Percentiles rank a stretch among this genome's conserved stretches.
These are phyloP conservation scores for Suhomyces canberraensis DNA, from an alignment of 805 yeast genomes.

Conservation along the genomic window DNA sequence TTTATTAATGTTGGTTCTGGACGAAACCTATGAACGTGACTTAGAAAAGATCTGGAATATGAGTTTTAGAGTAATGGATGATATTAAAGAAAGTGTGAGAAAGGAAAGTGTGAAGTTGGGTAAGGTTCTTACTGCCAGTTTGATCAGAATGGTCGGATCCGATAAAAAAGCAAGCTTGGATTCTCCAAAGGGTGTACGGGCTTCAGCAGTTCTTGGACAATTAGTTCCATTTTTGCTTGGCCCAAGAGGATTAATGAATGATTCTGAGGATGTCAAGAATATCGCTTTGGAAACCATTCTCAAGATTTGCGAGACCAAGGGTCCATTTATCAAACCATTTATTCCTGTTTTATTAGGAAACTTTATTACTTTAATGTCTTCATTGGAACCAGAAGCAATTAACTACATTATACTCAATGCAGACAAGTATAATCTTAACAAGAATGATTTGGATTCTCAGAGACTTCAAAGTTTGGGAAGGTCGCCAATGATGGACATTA, in stretches of 20 bases:
- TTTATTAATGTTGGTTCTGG: constrained; percentile 58
- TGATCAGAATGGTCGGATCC: constrained; percentile 53
- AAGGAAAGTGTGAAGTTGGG: constrained; percentile 73
- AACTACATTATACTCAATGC: constrained; percentile 87
- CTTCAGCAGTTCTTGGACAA: constrained; percentile 47
- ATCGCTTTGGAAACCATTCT: constrained; percentile 77
- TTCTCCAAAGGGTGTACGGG: constrained; percentile 14
- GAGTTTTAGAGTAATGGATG: constrained; percentile 89
- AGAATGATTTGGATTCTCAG: constrained; percentile 71
- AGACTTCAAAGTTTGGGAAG: constrained; percentile 68
- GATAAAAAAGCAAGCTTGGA: neutral
- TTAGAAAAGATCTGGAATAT: constrained; percentile 77
- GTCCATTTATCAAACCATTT: constrained; percentile 59
- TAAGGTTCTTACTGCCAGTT: constrained; percentile 57
- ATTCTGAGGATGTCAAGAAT: constrained; percentile 76
- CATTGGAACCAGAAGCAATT: constrained; percentile 86
- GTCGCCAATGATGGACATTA: constrained; percentile 87
- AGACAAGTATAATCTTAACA: constrained; percentile 73
- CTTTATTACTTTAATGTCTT: constrained; percentile 69
- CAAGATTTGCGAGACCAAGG: constrained; percentile 63
- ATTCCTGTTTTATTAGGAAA: constrained; percentile 68
- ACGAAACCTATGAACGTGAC: constrained; percentile 47
- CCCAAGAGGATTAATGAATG: constrained; percentile 72
- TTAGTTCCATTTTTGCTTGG: constrained; percentile 81
- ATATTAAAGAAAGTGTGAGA: constrained; percentile 89